Evolutionary conservation across 148 eudicot species (phyloP).

Genomic region (Euryodendron excelsum): DNA sequence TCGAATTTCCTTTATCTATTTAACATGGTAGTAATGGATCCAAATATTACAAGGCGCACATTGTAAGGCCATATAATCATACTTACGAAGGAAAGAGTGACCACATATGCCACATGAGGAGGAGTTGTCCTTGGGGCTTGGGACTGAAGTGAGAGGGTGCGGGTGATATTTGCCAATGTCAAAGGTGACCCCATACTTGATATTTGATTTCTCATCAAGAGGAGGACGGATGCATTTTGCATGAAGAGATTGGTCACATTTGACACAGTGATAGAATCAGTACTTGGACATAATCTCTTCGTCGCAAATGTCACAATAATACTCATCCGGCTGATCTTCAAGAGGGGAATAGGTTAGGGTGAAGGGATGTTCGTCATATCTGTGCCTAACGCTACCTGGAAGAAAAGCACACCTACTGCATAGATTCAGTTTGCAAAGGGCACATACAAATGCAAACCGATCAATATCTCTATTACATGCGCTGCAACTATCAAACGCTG

Average conservation of each 20-base stretch:
- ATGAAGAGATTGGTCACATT: slow-evolving; percentile 2
- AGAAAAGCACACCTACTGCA: neutral
- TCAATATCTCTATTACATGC: neutral
- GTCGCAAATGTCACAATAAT: slow-evolving; percentile 8
- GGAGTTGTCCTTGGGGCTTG: neutral
- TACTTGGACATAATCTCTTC: neutral
- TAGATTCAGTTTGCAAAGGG: neutral
- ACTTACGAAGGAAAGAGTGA: too few relatives aligned
- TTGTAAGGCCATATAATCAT: too few relatives aligned
- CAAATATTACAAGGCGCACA: too few relatives aligned
- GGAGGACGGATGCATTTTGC: neutral
- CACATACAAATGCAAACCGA: neutral
- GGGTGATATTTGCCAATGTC: neutral
- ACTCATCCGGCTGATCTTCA: neutral
- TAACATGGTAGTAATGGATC: too few relatives aligned
- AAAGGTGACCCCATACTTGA: neutral
- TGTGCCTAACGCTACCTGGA: neutral
- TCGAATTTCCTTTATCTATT: too few relatives aligned
- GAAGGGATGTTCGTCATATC: slow-evolving; percentile 11
- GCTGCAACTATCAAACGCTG: neutral
- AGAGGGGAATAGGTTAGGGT: neutral
- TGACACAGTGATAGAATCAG: slow-evolving; percentile 1
- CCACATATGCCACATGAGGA: too few relatives aligned
- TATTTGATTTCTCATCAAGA: neutral
- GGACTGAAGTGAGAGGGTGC: neutral